Base-by-base conservation (phyloP, 2,329 filamentous ascomycete genomes). In the Mycosphaerella sp. region DNA sequence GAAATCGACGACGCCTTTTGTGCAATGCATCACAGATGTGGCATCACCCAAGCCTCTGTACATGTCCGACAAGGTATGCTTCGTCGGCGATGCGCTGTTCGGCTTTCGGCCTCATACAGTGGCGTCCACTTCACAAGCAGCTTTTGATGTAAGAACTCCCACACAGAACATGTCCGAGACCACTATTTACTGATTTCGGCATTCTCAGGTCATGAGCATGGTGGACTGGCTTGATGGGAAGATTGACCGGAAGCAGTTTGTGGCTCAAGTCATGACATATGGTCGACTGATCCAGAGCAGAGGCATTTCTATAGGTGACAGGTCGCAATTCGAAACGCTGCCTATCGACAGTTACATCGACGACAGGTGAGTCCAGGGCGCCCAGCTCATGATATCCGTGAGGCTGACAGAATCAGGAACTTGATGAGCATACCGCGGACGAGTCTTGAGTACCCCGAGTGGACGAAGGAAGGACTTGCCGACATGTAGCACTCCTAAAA, bases 21-120 rank as follows among this genome's bases (percentile, higher is more conserved):
- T 75, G 1, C 72, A 73, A 43, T 70, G 68, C 43, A 67, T 76
- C 14, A 71, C 66, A 12, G 74, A 76, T 42, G 69, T 71, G 3
- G 61, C 71, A 7, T 62, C 67, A 12, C 64, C 65, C 0, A 60
- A 64, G 25, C 68, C 69, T n/a, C 62, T 65, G n/a, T 75, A 71
- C 52, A 61, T 68, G 44, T 59, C 66, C 17, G 73, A 73, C 7
- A 70, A 67, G 25, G 66, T 76, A 2, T 59, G 75, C 3, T 56
- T 76, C 12, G 66, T 76, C 3, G 74, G 74, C 1, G 74, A 77
- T 56, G 71, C 73, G 1, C 60, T 76, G 21, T 68, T 71, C 0
- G 67, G 70, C 1, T 72, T 76, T 32, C 62, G 74, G 17, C 73
- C 74, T 12, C 73, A 76, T 50, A 66, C 70, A 9, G 74, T 69